Base-by-base conservation (phyloP, 495 filamentous ascomycete species). In the Xylaria venustula region DNA sequence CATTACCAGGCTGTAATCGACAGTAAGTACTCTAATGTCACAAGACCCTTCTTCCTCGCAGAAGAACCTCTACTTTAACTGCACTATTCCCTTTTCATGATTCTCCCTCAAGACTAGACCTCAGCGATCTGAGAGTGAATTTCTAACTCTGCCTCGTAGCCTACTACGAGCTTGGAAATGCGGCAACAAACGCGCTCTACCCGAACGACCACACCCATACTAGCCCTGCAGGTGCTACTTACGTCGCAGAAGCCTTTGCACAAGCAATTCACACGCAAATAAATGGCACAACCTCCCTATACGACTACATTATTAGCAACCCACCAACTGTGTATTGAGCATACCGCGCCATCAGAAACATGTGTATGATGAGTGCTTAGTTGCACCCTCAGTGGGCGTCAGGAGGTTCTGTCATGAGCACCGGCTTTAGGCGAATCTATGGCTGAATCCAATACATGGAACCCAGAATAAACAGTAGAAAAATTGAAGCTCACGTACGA, bases 181-280 rank as follows among this genome's bases (percentile, higher is more conserved):
- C 66, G 2, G 75, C 73, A 1, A 80, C 85, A 11, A 77, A 83
- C 62, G 67, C 71, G 0, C 76, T 77, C 49, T 88, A 78, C 60
- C 83, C 83, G 0, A 75, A 76, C 22, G 85, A 87, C 64, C 84
- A 88, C 66, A 86, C 83, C 2, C 85, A 87, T 72, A 87, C 85
- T 17, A 81, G 76, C 51, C 63, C 80, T 0, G 71, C 66, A 40
- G 80, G 84, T 22, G 84, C 84, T 5, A 70, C 78, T 52, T 74
- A 81, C 1, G 81, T 45, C 20, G 57, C 57, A 7, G 36, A 60
- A 25, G 57, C 57, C 19, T 60, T 60, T 41, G 36, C 57, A 4
- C 57, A 60, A n/a, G 57, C 57, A 0, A 52, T 60, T 19, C 7
- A 52, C 19, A 42, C 34, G 17, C 8, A 51, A 14, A 8, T 60